Evolutionary conservation across 371 early-diverging fungal genomes (phyloP).

Genomic region (Dichotomocladium elegans): DNA sequence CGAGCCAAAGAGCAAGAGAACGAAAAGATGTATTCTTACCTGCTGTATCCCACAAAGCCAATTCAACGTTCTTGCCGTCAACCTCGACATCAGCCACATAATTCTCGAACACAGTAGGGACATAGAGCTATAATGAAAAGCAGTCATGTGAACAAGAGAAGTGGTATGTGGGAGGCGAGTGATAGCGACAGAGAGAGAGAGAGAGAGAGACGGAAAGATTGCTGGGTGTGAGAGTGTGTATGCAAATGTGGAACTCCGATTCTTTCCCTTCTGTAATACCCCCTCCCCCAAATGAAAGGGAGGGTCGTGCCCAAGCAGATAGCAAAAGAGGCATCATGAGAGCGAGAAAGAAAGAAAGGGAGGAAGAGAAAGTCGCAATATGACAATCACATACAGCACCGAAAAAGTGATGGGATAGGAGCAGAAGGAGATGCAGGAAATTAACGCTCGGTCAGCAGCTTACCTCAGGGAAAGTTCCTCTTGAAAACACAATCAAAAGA

Average conservation of each 20-base stretch:
- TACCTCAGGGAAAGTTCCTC: constrained; percentile 87
- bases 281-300: too few relatives aligned
- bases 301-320: too few relatives aligned
- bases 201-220: too few relatives aligned
- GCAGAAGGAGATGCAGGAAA: constrained; percentile 1
- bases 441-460: too few relatives aligned
- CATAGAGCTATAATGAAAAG: constrained; percentile 47
- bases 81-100: constrained; percentile 92
- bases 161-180: too few relatives aligned
- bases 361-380: constrained; percentile 1
- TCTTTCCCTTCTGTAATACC: constrained; percentile 5
- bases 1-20: neutral
- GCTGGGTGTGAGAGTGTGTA: constrained; percentile 4
- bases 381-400: neutral
- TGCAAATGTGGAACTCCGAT: constrained; percentile 7
- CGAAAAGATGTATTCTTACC: constrained; percentile 42
- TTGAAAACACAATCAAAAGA: constrained; percentile 86
- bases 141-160: neutral
- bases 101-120: constrained; percentile 97
- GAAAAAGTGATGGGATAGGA: neutral
- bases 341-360: neutral
- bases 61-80: constrained; percentile 89
- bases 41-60: constrained; percentile 98
- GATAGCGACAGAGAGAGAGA: too few relatives aligned
- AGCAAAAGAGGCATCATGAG: neutral